A percentile compares a stretch with the other conserved stretches of the same genome.
These are phyloP conservation scores for Dioszegia aurantiaca DNA, from an alignment of 768 basidiomycete species.

Conservation along the genomic window DNA sequence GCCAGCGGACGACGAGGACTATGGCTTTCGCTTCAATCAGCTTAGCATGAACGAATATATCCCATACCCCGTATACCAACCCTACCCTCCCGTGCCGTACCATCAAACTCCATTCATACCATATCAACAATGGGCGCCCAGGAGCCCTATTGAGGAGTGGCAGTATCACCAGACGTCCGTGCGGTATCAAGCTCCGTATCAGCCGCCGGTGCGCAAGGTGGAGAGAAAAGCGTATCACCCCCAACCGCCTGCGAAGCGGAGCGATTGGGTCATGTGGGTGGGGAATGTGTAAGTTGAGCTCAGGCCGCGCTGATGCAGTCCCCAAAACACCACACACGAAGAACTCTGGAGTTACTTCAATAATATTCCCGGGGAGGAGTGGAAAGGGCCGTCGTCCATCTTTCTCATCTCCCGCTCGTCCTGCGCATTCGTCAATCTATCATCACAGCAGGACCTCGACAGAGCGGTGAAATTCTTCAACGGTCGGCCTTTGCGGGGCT, in stretches of 20 bases:
- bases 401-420: conserved; percentile 93
- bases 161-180: conserved; percentile 1
- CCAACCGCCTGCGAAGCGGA: conserved; percentile 59
- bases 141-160: conserved; percentile 19
- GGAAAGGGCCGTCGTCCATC: conserved; percentile 71
- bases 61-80: neutral
- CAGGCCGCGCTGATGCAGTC: conserved; percentile 24
- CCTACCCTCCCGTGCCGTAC: neutral
- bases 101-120: conserved; percentile 10
- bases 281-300: conserved; percentile 67
- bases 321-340: conserved; percentile 70
- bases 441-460: conserved; percentile 62
- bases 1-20: conserved; percentile 6
- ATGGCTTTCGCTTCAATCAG: conserved; percentile 7
- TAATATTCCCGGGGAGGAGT: conserved; percentile 35
- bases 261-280: conserved; percentile 95
- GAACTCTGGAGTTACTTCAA: conserved; percentile 85
- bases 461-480: conserved; percentile 71
- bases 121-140: conserved; percentile 13
- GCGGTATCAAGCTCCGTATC: conserved; percentile 2
- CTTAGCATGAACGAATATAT: neutral
- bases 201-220: conserved; percentile 6
- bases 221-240: conserved; percentile 50
- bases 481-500: conserved; percentile 65
- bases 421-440: conserved; percentile 91